A percentile compares a stretch with the other conserved stretches of the same genome.
Conservation (phyloP, 2,329 filamentous ascomycete species). For the Coniochaeta hoffmannii region DNA sequence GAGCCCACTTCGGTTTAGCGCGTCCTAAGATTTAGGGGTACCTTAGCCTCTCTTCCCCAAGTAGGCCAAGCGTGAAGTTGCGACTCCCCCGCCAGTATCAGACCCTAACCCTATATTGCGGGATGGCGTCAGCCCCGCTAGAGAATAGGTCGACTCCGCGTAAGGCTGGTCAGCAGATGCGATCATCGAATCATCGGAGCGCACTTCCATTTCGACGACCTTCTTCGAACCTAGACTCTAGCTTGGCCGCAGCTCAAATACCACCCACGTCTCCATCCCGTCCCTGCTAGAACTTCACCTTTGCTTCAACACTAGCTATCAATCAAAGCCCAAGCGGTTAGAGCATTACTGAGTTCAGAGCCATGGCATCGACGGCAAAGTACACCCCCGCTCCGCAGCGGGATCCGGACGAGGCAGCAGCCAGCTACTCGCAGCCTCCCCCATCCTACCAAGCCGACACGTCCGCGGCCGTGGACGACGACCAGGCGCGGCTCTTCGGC, state of each 20-base stretch:
- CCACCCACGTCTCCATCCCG: neutral
- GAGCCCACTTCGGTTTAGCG: neutral
- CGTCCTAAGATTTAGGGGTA: neutral
- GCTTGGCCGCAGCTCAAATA: neutral
- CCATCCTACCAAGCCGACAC: slow-evolving; percentile 64
- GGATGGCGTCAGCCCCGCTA: neutral
- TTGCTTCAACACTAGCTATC: neutral
- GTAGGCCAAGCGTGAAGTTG: neutral
- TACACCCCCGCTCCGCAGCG: slow-evolving; percentile 78
- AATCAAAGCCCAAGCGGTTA: neutral
- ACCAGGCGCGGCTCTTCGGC: slow-evolving; percentile 50
- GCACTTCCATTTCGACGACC: slow-evolving; percentile 1
- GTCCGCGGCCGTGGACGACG: slow-evolving; percentile 45
- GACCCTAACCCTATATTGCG: neutral
- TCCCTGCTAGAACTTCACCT: neutral
- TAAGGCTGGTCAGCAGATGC: neutral
- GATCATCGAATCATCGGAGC: neutral
- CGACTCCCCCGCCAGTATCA: neutral
- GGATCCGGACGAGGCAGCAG: slow-evolving; percentile 68
- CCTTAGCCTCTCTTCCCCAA: neutral
- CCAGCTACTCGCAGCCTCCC: slow-evolving; percentile 69
- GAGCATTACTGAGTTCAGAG: too few relatives aligned
- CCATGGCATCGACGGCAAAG: slow-evolving; percentile 55
- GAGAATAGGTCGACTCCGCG: neutral
- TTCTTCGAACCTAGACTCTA: neutral